Evolutionary conservation across 257 asterid genomes (phyloP), one percentile per base, ranked within the genome.

Genomic region (Datura wrightii): DNA sequence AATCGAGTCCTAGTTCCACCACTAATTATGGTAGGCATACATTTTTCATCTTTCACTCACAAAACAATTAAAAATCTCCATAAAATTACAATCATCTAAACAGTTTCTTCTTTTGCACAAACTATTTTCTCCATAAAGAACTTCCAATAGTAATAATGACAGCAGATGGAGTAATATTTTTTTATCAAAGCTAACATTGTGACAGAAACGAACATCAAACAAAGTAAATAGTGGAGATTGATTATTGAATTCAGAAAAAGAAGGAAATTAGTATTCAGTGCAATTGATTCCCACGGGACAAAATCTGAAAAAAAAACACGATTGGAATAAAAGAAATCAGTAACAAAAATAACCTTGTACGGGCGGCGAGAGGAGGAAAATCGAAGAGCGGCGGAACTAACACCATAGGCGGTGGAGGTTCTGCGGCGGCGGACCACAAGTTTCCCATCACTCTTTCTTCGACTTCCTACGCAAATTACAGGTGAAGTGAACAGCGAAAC

Each of bases 301-400:
- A 39, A 39, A 39, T 39, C 3, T 39, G 4, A 1, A 39, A 39
- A 39, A 39, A 39, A 2, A 4, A 39, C 0, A 39, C 31, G 31
- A 39, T 39, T 4, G 4, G 42, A 39, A 39, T 39, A 39, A 39
- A 39, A 2, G 42, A 39, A 24, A 39, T 39, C 4, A 39, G 42
- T 39, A 39, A 39, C 42, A 39, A 39, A 39, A 39, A 15, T 41
- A n/a, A 4, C 67, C 98, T 94, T 16, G 97, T 92, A 36, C 98
- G 98, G 78, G 97, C 97, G 80, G 96, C 94, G 89, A 95, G 96
- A 13, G 98, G 98, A 79, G 98, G 98, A 82, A 92, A 95, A 85
- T 94, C 98, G 88, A 95, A 95, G 80, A 95, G 97, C 85, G 98
- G 98, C 85, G 98, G 98, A 87, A 95, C 98, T 89, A 95, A 87